phyloP scores from a whole-genome alignment of 2,329 filamentous ascomycete genomes.

The Aspergillus novoparasiticus region DNA sequence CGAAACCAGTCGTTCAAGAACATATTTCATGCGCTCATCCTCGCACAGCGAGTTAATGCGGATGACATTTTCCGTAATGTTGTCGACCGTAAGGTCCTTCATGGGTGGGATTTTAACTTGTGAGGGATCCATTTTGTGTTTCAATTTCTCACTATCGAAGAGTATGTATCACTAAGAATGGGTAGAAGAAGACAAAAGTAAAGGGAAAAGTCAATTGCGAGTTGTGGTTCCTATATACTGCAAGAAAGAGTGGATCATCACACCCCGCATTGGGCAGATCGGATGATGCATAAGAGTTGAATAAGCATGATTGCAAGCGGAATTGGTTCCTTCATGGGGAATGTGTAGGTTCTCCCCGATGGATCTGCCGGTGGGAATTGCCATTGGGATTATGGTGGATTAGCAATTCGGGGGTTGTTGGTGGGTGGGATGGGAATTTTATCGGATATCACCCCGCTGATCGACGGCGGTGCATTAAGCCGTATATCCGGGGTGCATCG shows the following conservation, averaged over 20 bases:
- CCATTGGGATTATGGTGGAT: neutral
- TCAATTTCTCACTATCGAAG: neutral
- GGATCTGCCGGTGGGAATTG: neutral
- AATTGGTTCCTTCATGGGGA: neutral
- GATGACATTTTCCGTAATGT: slow-evolving; percentile 76
- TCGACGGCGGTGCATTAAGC: neutral
- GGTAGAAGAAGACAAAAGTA: too few relatives aligned
- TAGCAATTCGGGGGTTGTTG: neutral
- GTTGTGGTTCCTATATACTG: neutral
- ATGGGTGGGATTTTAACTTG: slow-evolving; percentile 49
- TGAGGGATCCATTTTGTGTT: slow-evolving; percentile 43
- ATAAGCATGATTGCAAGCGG: slow-evolving; percentile 1
- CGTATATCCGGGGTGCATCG: neutral
- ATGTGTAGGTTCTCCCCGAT: neutral
- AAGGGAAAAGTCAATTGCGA: neutral
- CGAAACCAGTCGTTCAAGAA: slow-evolving; percentile 72
- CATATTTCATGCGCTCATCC: slow-evolving; percentile 68
- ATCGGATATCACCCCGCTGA: neutral
- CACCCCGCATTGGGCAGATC: slow-evolving; percentile 9
- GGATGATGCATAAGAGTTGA: slow-evolving; percentile 4
- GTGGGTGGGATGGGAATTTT: neutral
- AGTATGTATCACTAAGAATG: neutral
- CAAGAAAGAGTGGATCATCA: neutral
- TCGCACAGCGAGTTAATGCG: slow-evolving; percentile 72
- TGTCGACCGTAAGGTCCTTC: slow-evolving; percentile 75